These are phyloP conservation scores for Macrocybe gigantea DNA, from an alignment of 768 basidiomycete genomes.

Conservation along the genomic window DNA sequence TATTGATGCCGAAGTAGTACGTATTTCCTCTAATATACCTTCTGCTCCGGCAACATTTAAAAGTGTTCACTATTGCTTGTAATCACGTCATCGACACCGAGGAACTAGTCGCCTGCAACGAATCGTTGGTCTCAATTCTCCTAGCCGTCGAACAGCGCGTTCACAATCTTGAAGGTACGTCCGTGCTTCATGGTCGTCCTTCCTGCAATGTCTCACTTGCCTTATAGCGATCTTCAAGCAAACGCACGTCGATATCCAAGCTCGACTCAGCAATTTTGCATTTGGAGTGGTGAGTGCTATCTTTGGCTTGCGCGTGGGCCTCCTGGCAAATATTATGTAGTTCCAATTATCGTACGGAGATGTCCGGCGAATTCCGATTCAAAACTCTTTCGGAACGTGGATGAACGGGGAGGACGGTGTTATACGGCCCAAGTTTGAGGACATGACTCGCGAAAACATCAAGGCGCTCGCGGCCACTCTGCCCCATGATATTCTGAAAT, in stretches of 20 bases:
- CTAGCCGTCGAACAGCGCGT: conserved; percentile 24
- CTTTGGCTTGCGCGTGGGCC: background rate
- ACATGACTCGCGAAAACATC: conserved; percentile 12
- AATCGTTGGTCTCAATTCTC: conserved; percentile 25
- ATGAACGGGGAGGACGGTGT: conserved; percentile 15
- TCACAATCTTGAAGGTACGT: conserved; percentile 25
- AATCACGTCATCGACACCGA: conserved; percentile 27
- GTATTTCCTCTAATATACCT: conserved; percentile 28
- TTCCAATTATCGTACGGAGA: conserved; percentile 28
- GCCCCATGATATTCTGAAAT: conserved; percentile 21
- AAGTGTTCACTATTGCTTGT: conserved; percentile 25
- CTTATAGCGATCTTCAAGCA: conserved; percentile 28
- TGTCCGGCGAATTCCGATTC: conserved; percentile 21
- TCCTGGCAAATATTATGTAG: conserved; percentile 5
- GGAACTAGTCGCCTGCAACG: conserved; percentile 22
- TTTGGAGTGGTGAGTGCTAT: conserved; percentile 27
- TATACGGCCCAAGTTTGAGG: conserved; percentile 4
- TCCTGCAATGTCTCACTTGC: background rate
- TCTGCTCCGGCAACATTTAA: conserved; percentile 25
- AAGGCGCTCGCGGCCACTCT: conserved; percentile 10
- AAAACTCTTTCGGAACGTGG: conserved; percentile 25
- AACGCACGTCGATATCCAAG: conserved; percentile 25
- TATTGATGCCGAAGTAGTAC: conserved; percentile 19
- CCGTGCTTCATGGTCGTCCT: background rate
- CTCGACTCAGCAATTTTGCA: conserved; percentile 28